Evolutionary conservation across 345 rosid genomes (phyloP), one percentile per base, ranked within the genome.

Genomic region (Laguncularia racemosa): DNA sequence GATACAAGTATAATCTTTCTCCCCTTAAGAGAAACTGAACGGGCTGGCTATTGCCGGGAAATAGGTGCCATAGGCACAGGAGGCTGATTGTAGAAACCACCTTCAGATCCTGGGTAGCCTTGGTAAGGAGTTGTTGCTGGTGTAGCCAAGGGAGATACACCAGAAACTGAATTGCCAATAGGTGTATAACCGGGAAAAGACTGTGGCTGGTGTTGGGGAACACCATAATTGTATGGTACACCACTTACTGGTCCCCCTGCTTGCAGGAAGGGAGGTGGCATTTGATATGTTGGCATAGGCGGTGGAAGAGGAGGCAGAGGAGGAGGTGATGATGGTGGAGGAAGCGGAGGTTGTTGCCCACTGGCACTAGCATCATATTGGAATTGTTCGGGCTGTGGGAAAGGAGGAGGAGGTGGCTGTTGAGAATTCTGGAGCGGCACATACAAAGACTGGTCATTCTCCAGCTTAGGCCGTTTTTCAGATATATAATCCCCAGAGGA

Each of bases 381-480:
- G 67, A 69, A 73, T 19, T 76, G 50, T 38, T 75, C 75, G 0
- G 70, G 57, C 40, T 50, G 78, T 14, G 64, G 55, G 51, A 69
- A 73, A n/a, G 77, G 44, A 17, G 71, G 64, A 60, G 53, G 57
- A 18, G 60, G 65, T 33, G 57, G 57, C 52, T 65, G 61, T 43
- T 56, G 67, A 16, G 78, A 75, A 60, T 61, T 69, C 65, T 74
- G 82, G 7, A 65, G 48, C 20, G 85, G 85, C 55, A 80, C 64
- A 56, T 73, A 84, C 33, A 50, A 23, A 4, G 79, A 66, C 53
- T 67, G 84, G 61, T 79, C 82, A 40, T 69, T 76, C 47, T 84
- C 87, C 18, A 71, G 68, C 87, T 79, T 93, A n/a, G 84, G 75
- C 72, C 88, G 77, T 73, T 93, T 93, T 59, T 85, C 96, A 0